Conservation (phyloP, 805 yeast species). For the Teunomyces stri region DNA sequence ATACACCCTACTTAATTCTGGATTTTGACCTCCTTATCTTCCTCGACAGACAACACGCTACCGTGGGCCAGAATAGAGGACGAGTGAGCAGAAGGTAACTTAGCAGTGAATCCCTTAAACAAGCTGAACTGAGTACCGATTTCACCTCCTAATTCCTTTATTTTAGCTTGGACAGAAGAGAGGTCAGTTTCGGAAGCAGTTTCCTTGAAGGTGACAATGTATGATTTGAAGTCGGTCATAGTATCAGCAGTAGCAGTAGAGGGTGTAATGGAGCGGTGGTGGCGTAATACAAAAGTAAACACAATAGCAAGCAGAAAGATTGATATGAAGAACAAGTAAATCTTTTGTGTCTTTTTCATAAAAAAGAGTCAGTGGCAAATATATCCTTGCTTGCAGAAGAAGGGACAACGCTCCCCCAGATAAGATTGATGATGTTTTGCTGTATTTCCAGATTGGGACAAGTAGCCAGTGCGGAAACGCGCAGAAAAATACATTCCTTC, state of each 20-base stretch:
- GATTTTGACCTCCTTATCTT: constrained; percentile 62
- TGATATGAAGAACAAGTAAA: constrained; percentile 4
- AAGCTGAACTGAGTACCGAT: constrained; percentile 59
- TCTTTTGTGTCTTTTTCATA: constrained; percentile 4
- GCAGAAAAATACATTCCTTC: too few species aligned
- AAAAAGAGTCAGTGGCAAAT: constrained; percentile 2
- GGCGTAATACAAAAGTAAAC: constrained; percentile 1
- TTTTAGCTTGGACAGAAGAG: constrained; percentile 44
- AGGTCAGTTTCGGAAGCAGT: constrained; percentile 39
- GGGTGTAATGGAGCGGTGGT: neutral
- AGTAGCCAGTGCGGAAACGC: constrained; percentile 1
- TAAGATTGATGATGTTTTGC: neutral
- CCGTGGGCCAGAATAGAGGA: constrained; percentile 46
- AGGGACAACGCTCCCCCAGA: neutral
- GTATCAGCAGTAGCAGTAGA: constrained; percentile 1
- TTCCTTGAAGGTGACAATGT: constrained; percentile 49
- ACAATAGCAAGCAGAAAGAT: constrained; percentile 8
- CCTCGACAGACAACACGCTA: constrained; percentile 60
- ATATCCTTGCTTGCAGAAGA: neutral
- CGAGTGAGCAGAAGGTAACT: constrained; percentile 55
- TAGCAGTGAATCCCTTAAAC: constrained; percentile 65
- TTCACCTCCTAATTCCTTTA: constrained; percentile 55
- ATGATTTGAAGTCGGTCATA: constrained; percentile 33
- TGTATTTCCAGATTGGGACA: neutral
- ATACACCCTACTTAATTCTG: constrained; percentile 12